Evolutionary conservation across 306 rosid species (phyloP).

Genomic region (Carpinus viminea): DNA sequence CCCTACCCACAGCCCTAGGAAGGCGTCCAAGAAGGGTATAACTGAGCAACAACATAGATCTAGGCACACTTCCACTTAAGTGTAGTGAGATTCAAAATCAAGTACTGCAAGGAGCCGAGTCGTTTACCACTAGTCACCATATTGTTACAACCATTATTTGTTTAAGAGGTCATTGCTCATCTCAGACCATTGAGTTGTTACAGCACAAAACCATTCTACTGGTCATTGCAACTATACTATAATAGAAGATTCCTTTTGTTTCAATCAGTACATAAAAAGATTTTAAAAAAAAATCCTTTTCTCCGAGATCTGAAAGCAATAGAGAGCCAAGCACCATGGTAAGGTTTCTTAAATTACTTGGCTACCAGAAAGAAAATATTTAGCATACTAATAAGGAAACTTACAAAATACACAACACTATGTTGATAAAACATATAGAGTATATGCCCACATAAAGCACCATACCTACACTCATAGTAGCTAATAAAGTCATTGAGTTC

Average conservation of each 20-base stretch:
- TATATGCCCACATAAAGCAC: neutral
- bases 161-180: neutral
- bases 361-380: neutral
- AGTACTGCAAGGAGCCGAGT: neutral
- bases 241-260: slow-evolving; percentile 2
- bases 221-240: neutral
- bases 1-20: neutral
- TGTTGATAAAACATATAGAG: neutral
- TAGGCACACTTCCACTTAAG: neutral
- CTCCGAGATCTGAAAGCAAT: neutral
- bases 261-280: neutral
- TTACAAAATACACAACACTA: neutral
- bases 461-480: neutral
- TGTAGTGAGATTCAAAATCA: neutral
- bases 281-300: neutral
- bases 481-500: neutral
- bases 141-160: neutral
- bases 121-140: neutral
- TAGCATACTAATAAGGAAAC: neutral
- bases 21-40: neutral
- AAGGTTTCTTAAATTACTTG: neutral
- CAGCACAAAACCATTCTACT: slow-evolving; percentile 1
- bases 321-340: slow-evolving; percentile 4
- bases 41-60: neutral
- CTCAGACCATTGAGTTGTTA: neutral